Conservation (phyloP, 2,329 filamentous ascomycete genomes). For the Periglandula ipomoeae region DNA sequence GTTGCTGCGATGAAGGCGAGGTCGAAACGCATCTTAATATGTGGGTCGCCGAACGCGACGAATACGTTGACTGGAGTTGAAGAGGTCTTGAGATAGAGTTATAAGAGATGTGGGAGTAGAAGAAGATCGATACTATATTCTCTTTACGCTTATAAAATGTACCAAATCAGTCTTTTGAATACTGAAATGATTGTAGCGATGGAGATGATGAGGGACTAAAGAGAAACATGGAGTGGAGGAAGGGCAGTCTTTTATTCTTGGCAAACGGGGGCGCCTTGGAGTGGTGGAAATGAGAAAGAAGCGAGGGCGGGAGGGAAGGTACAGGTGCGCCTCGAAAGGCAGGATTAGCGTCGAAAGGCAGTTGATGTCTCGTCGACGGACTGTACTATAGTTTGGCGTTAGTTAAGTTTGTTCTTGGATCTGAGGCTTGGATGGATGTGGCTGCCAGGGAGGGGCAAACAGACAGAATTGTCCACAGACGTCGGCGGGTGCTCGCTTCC, state of each 20-base stretch:
- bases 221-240: neutral
- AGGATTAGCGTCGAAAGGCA: neutral
- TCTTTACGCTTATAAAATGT: no score
- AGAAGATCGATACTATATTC: no score
- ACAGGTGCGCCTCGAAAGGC: neutral
- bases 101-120: no score
- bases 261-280: neutral
- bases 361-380: neutral
- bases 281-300: no score
- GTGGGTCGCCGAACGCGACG: conserved; percentile 1
- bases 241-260: neutral
- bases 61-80: neutral
- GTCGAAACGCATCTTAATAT: conserved; percentile 10
- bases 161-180: neutral
- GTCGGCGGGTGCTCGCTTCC: no score
- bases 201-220: neutral
- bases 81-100: no score
- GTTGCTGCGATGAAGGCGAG: conserved; percentile 5
- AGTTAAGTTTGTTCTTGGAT: no score
- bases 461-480: no score
- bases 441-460: no score
- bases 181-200: neutral
- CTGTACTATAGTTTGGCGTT: no score
- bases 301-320: neutral
- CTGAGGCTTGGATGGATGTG: no score